Evolutionary conservation across 495 filamentous ascomycete genomes (phyloP).

Genomic region (Alectoria sarmentosa): DNA sequence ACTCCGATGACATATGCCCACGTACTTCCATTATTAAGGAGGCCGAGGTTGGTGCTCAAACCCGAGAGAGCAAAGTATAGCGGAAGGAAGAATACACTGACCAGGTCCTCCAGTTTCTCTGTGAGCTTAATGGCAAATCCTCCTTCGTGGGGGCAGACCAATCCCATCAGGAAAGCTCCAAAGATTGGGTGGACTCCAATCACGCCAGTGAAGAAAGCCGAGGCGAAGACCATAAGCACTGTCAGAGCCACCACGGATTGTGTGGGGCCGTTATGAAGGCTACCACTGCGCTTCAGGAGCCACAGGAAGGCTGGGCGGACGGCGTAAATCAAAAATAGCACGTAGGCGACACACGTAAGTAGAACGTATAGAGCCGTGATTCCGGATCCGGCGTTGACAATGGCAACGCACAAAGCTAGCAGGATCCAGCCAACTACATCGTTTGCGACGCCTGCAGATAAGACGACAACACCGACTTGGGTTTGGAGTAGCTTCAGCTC

Average conservation of each 20-base stretch:
- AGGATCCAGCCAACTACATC: slow-evolving; percentile 95
- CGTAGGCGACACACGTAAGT: slow-evolving; percentile 66
- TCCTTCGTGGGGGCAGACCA: slow-evolving; percentile 91
- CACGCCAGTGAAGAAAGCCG: slow-evolving; percentile 91
- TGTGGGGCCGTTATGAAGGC: slow-evolving; percentile 82
- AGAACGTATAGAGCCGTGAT: slow-evolving; percentile 84
- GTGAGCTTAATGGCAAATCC: slow-evolving; percentile 93
- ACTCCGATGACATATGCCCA: slow-evolving; percentile 93
- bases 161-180: slow-evolving; percentile 77
- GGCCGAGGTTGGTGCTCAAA: slow-evolving; percentile 78
- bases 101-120: slow-evolving; percentile 93
- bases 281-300: slow-evolving; percentile 63
- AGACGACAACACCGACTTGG: slow-evolving; percentile 79
- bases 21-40: slow-evolving; percentile 72
- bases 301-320: slow-evolving; percentile 75
- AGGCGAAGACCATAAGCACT: slow-evolving; percentile 67
- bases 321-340: slow-evolving; percentile 66
- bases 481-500: slow-evolving; percentile 85
- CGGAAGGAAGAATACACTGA: slow-evolving; percentile 81
- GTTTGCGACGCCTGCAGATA: slow-evolving; percentile 93
- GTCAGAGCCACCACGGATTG: slow-evolving; percentile 82
- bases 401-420: slow-evolving; percentile 84
- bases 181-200: slow-evolving; percentile 93
- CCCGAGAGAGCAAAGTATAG: slow-evolving; percentile 95
- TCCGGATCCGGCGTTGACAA: slow-evolving; percentile 84